These are phyloP conservation scores for Aspergillus flavus DNA, from an alignment of 2,329 filamentous ascomycete genomes.

Conservation along the genomic window DNA sequence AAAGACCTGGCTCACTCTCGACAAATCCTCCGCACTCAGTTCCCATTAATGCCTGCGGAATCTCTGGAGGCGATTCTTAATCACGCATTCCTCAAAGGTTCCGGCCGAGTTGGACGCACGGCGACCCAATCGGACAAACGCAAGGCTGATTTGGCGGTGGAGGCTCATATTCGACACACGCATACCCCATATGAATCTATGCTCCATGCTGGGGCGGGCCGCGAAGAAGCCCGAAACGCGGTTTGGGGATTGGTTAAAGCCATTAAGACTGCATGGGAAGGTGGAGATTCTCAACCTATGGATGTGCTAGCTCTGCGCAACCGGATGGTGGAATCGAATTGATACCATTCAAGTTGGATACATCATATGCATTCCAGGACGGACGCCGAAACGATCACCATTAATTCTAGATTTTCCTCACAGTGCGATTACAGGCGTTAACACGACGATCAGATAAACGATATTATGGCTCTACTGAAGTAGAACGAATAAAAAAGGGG, in stretches of 20 bases:
- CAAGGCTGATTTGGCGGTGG: constrained; percentile 43
- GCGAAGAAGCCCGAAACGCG: constrained; percentile 32
- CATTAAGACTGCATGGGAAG: constrained; percentile 37
- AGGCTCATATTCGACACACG: constrained; percentile 48
- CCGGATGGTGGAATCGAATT: constrained; percentile 4
- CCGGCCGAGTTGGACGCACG: constrained; percentile 43
- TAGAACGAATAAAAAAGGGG: background rate
- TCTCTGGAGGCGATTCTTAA: constrained; percentile 36
- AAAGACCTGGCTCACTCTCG: constrained; percentile 30
- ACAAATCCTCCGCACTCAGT: constrained; percentile 33
- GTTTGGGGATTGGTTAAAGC: constrained; percentile 34
- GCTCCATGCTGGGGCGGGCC: constrained; percentile 27
- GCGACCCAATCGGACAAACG: constrained; percentile 33
- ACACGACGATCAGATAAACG: background rate
- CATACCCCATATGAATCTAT: constrained; percentile 45
- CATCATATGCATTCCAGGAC: background rate
- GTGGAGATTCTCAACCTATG: constrained; percentile 12
- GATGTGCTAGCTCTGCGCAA: constrained; percentile 15
- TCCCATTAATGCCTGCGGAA: constrained; percentile 41
- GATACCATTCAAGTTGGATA: constrained; percentile 2
- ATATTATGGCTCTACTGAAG: background rate
- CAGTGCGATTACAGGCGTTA: background rate
- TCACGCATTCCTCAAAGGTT: constrained; percentile 46
- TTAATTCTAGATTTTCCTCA: background rate
- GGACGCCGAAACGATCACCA: background rate